These are phyloP conservation scores for Decorospora gaudefroyi DNA, from an alignment of 2,329 filamentous ascomycete species.

Conservation along the genomic window DNA sequence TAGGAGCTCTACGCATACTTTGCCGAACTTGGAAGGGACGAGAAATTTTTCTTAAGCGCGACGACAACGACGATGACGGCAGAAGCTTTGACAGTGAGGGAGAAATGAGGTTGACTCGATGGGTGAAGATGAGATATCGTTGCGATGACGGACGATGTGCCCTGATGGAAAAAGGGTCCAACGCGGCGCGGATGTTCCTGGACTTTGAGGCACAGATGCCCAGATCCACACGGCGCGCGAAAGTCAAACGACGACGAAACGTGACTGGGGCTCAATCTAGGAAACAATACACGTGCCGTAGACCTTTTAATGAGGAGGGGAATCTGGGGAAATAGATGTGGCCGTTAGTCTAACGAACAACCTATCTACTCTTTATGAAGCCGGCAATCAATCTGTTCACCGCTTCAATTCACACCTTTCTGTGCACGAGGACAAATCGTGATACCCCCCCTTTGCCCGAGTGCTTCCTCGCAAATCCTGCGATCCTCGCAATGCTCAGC, in stretches of 20 bases:
- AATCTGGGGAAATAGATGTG: conserved; percentile 18
- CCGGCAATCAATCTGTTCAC: conserved; percentile 10
- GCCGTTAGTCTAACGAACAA: conserved; percentile 11
- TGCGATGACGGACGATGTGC: conserved; percentile 8
- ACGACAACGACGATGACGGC: too few relatives aligned
- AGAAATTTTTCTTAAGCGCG: conserved; percentile 6
- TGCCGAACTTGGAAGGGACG: conserved; percentile 2
- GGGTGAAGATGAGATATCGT: conserved; percentile 9
- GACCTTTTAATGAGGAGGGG: too few relatives aligned
- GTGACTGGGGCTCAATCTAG: conserved; percentile 21
- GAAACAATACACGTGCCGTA: conserved; percentile 19
- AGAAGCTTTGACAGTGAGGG: too few relatives aligned
- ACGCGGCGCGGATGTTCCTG: too few relatives aligned
- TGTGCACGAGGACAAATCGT: conserved; percentile 16
- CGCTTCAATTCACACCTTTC: conserved; percentile 17
- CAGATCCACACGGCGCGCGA: too few relatives aligned
- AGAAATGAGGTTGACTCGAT: conserved; percentile 7
- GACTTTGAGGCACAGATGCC: conserved; percentile 1
- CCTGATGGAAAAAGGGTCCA: too few relatives aligned
- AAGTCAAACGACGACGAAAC: conserved; percentile 10
- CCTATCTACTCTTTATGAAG: conserved; percentile 11
- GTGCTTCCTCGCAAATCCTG: conserved; percentile 5
- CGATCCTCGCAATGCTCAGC: neutral
- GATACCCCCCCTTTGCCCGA: conserved; percentile 10
- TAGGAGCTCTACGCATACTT: conserved; percentile 19